phyloP scores from a whole-genome alignment of 176 grass and related monocot genomes.

The Elaeis guineensis region DNA sequence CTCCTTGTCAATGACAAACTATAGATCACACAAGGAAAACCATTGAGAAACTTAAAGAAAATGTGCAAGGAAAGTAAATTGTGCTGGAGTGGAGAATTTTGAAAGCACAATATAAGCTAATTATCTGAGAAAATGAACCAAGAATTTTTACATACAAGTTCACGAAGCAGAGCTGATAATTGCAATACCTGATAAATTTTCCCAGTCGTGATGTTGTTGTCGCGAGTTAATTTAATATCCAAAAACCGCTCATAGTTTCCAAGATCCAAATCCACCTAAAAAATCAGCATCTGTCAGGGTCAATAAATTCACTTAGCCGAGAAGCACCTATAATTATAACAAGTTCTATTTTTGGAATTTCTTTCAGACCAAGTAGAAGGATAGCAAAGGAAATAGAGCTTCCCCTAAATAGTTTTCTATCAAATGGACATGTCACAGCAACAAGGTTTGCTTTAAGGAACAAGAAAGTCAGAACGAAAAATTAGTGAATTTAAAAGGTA shows the following conservation, averaged over 20 bases:
- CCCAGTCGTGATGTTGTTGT: constrained; percentile 47
- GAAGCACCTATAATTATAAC: no score
- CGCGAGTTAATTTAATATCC: constrained; percentile 33
- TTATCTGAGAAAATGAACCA: no score
- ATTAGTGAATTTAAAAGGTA: no score
- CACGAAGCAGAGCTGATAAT: neutral
- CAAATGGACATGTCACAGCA: no score
- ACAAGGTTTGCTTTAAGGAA: no score
- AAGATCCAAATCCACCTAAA: constrained; percentile 43
- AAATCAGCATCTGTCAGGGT: constrained; percentile 1
- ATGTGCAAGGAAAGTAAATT: constrained; percentile 8
- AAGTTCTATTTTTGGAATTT: no score
- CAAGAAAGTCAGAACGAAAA: no score
- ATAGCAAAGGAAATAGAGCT: no score
- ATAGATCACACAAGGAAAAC: constrained; percentile 6
- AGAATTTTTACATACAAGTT: neutral
- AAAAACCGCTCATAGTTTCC: constrained; percentile 50
- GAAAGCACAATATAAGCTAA: no score
- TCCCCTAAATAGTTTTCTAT: no score
- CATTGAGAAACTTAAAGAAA: constrained; percentile 1
- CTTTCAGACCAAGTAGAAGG: no score
- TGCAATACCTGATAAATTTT: constrained; percentile 44
- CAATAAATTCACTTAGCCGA: no score
- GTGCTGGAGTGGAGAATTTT: neutral
- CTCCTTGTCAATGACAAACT: constrained; percentile 43